Percentiles rank a stretch among this genome's conserved stretches.
phyloP scores from a whole-genome alignment of 371 early-diverging fungal genomes.

The Batkoa obscura region DNA sequence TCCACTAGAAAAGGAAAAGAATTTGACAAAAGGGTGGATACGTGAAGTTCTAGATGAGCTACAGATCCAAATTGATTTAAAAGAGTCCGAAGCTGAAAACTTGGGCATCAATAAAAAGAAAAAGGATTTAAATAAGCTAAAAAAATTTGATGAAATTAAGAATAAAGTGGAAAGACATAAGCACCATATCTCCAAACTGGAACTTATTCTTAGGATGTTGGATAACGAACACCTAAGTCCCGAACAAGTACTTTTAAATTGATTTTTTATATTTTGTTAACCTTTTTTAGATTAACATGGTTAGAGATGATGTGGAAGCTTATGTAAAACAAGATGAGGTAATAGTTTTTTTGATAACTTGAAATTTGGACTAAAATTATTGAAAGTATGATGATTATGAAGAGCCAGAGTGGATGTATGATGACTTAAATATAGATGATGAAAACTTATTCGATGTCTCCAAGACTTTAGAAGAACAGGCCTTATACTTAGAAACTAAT shows the following conservation, averaged over 20 bases:
- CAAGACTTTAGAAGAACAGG: too few relatives aligned
- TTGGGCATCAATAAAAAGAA: conserved; percentile 50
- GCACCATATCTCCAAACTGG: conserved; percentile 70
- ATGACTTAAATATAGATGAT: conserved; percentile 75
- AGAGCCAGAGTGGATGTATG: conserved; percentile 83
- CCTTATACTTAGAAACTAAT: too few relatives aligned
- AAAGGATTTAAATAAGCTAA: conserved; percentile 46
- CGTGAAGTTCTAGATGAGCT: conserved; percentile 61
- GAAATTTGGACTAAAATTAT: not conserved
- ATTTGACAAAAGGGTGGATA: conserved; percentile 63
- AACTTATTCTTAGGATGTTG: conserved; percentile 70
- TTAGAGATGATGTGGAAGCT: conserved; percentile 74
- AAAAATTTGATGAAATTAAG: conserved; percentile 45
- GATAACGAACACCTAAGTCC: conserved; percentile 78
- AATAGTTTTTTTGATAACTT: conserved; percentile 5
- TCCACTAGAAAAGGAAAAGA: conserved; percentile 80
- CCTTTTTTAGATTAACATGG: conserved; percentile 30
- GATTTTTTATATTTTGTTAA: not conserved
- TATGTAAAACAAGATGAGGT: conserved; percentile 73
- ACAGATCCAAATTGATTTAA: conserved; percentile 64
- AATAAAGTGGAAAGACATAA: conserved; percentile 67
- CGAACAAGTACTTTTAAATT: conserved; percentile 34
- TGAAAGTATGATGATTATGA: conserved; percentile 60
- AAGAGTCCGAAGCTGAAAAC: conserved; percentile 77
- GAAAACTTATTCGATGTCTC: conserved; percentile 50